phyloP scores from a whole-genome alignment of 257 asterid species.

The Lycium barbarum region DNA sequence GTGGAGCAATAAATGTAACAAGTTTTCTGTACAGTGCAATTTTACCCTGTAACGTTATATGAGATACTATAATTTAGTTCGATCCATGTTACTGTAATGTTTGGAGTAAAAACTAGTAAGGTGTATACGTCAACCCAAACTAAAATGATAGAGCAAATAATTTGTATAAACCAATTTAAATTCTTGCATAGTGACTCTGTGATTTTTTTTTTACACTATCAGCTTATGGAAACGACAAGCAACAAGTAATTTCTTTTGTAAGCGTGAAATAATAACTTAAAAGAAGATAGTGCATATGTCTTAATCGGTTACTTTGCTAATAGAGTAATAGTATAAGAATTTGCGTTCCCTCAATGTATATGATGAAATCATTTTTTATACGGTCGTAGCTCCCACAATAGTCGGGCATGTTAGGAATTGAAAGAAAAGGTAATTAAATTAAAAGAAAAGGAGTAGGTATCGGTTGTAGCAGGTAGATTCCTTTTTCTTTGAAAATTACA shows the following conservation, averaged over 20 bases:
- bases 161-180: neutral
- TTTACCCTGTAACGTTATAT: conserved; percentile 31
- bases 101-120: too few relatives aligned
- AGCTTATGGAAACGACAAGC: neutral
- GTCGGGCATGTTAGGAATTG: conserved; percentile 5
- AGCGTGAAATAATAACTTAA: neutral
- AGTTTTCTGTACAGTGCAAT: conserved; percentile 47
- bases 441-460: conserved; percentile 33
- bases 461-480: conserved; percentile 42
- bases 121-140: neutral
- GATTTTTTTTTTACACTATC: neutral
- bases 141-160: neutral
- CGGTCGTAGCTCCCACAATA: neutral
- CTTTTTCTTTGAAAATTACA: conserved; percentile 20
- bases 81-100: neutral
- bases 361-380: neutral
- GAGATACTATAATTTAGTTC: neutral
- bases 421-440: conserved; percentile 5
- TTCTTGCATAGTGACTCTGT: neutral
- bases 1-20: conserved; percentile 49
- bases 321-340: neutral
- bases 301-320: neutral
- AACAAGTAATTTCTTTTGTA: too few relatives aligned
- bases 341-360: neutral
- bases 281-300: neutral